Evolutionary conservation across 345 rosid species (phyloP), one percentile per base, ranked within the genome.

Genomic region (Chamaenerion angustifolium): DNA sequence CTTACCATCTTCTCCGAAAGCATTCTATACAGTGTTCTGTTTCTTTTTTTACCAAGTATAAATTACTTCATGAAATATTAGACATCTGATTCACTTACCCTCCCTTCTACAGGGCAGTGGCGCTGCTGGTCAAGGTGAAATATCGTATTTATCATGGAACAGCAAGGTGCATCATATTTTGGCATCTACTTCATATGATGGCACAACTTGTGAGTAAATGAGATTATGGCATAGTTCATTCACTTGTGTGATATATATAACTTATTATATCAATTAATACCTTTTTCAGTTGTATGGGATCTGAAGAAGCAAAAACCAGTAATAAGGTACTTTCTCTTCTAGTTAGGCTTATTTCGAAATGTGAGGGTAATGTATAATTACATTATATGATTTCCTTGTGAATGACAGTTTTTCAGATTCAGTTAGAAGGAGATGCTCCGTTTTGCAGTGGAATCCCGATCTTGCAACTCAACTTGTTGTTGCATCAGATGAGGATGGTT

Each of bases 391-490:
- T 19, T 16, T 21, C 25, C 25, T 52, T 15, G 37, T 31, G 54
- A 52, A 71, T 54, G 59, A 64, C 84, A 93, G 99, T 65, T 79
- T 93, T 69, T 66, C 81, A 65, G 99, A 93, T 76, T 82, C 99
- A 40, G 55, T 73, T 71, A 75, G 94, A 67, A 81, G 94, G 56
- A 79, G 95, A 16, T 79, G 96, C 75, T 88, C 99, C 57, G 96
- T 93, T 73, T 76, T 93, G 73, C 99, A 93, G 63, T 93, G 99
- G 99, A 82, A 93, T 70, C 99, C 99, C 64, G 94, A 88, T 59
- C 65, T 85, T 66, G 85, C 99, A 61, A 93, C 99, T 63, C 95
- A 93, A 72, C 94, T 93, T 55, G 73, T 88, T 75, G 82, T 93
- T 75, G 96, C 99, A 16, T 93, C 99, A 45, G 99, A 93, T 62